Conservation (phyloP, 1,139 yeast genomes). For the Dujonia santamariae region DNA sequence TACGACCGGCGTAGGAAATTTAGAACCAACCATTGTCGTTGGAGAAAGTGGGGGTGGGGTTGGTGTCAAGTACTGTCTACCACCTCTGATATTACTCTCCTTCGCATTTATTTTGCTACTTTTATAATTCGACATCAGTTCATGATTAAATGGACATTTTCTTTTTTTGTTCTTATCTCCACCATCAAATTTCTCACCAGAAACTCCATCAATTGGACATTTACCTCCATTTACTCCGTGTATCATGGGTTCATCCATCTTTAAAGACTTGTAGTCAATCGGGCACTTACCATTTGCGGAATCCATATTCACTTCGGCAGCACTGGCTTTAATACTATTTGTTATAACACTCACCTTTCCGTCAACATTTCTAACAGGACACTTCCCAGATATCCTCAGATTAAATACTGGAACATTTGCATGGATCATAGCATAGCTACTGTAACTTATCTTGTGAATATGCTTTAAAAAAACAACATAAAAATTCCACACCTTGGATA, state of each 20-base stretch:
- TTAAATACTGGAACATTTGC: slow-evolving; percentile 30
- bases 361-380: slow-evolving; percentile 14
- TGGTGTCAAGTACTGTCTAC: background rate
- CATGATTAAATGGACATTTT: slow-evolving; percentile 36
- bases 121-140: slow-evolving; percentile 11
- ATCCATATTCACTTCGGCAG: background rate
- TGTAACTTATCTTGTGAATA: slow-evolving; percentile 25
- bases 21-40: background rate
- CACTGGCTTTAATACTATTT: background rate
- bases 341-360: background rate
- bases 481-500: slow-evolving; percentile 40
- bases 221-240: slow-evolving; percentile 10
- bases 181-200: background rate
- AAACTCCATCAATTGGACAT: slow-evolving; percentile 16
- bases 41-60: background rate
- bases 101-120: slow-evolving; percentile 11
- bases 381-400: slow-evolving; percentile 9
- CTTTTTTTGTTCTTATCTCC: slow-evolving; percentile 14
- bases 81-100: slow-evolving; percentile 28
- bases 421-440: slow-evolving; percentile 35
- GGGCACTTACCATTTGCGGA: slow-evolving; percentile 6
- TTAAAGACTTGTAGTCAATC: slow-evolving; percentile 7
- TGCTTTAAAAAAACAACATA: slow-evolving; percentile 36
- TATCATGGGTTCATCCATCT: slow-evolving; percentile 1
- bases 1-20: background rate